These are phyloP conservation scores for Gloeostereum incarnatum DNA, from an alignment of 768 basidiomycete species.

Conservation along the genomic window DNA sequence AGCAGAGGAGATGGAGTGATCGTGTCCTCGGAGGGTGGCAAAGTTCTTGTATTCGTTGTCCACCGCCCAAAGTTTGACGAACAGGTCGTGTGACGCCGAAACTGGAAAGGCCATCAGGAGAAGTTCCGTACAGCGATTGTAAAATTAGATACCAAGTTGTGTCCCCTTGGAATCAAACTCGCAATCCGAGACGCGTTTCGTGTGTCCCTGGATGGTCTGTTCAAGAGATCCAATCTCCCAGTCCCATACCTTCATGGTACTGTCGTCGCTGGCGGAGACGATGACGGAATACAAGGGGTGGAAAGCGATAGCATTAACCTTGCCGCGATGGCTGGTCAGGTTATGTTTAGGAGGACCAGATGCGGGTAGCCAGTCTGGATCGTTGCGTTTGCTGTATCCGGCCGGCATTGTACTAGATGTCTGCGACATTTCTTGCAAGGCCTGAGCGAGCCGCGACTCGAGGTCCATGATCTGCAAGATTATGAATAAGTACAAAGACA, in stretches of 20 bases:
- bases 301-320: constrained; percentile 74
- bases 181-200: constrained; percentile 78
- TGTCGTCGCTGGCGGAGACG: constrained; percentile 82
- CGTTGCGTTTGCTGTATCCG: constrained; percentile 11
- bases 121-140: neutral
- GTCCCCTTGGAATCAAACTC: constrained; percentile 86
- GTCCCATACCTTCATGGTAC: constrained; percentile 91
- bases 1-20: constrained; percentile 83
- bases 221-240: constrained; percentile 96
- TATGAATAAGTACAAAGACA: constrained; percentile 1
- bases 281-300: constrained; percentile 80
- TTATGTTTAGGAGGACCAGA: constrained; percentile 67
- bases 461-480: constrained; percentile 82
- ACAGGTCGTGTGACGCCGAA: constrained; percentile 64
- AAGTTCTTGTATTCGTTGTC: constrained; percentile 88
- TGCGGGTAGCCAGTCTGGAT: constrained; percentile 66
- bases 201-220: constrained; percentile 86
- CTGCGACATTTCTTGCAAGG: constrained; percentile 60
- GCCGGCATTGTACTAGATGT: constrained; percentile 32
- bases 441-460: constrained; percentile 71
- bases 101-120: neutral
- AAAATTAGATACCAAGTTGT: constrained; percentile 46
- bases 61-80: constrained; percentile 92
- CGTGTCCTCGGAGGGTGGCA: constrained; percentile 83
- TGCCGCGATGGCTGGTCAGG: constrained; percentile 65